Evolutionary conservation across 2,329 filamentous ascomycete genomes (phyloP).

Genomic region (Cyanodermella asteris): DNA sequence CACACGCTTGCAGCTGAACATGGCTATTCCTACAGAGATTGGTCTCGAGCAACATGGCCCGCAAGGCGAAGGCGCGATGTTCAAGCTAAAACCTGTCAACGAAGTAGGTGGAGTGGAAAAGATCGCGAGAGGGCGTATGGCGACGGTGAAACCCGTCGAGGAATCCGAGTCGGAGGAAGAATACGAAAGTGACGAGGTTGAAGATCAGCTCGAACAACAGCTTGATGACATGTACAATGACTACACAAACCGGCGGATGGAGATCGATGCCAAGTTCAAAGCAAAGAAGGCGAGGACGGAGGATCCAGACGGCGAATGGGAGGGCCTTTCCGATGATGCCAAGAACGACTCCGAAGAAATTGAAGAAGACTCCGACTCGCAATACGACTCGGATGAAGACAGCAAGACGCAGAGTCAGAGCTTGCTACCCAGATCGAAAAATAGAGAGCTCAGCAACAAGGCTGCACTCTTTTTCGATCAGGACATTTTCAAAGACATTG

Average conservation of each 20-base stretch:
- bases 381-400: constrained; percentile 29
- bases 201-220: constrained; percentile 61
- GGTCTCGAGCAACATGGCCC: constrained; percentile 72
- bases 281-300: constrained; percentile 74
- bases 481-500: constrained; percentile 75
- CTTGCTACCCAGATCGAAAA: constrained; percentile 24
- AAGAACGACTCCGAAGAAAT: constrained; percentile 34
- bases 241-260: constrained; percentile 61
- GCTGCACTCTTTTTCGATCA: constrained; percentile 83
- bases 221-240: constrained; percentile 73
- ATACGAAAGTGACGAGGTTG: constrained; percentile 49
- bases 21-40: constrained; percentile 89
- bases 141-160: constrained; percentile 29
- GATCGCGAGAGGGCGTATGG: constrained; percentile 62
- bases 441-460: constrained; percentile 52
- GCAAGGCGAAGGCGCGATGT: constrained; percentile 62
- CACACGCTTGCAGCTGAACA: constrained; percentile 89
- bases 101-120: constrained; percentile 47
- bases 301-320: constrained; percentile 73
- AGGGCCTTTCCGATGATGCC: constrained; percentile 54
- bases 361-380: constrained; percentile 40
- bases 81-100: constrained; percentile 63
- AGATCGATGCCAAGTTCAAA: constrained; percentile 64
- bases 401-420: constrained; percentile 14
- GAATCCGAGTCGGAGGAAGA: constrained; percentile 27